These are phyloP conservation scores for Aciculosporium take DNA, from an alignment of 2,329 filamentous ascomycete species.

Conservation along the genomic window DNA sequence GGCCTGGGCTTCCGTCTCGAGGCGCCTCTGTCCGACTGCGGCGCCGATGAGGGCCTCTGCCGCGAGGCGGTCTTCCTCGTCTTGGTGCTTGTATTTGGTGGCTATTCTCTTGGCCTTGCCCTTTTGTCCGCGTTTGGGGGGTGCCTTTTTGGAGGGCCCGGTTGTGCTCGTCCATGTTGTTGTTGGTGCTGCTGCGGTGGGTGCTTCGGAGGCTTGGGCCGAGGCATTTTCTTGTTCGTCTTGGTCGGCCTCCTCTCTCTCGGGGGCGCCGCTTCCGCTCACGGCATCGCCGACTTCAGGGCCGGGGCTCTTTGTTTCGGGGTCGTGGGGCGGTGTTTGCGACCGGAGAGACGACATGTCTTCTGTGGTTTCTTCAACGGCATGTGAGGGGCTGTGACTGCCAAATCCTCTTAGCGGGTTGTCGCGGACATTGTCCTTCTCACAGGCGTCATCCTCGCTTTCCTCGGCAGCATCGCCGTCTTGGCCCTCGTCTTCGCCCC, in stretches of 20 bases:
- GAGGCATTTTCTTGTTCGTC: conserved; percentile 7
- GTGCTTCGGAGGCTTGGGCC: conserved; percentile 10
- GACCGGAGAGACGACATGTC: conserved; percentile 13
- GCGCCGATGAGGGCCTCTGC: conserved; percentile 82
- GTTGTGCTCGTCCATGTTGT: background rate
- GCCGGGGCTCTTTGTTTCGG: background rate
- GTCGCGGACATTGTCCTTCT: conserved; percentile 17
- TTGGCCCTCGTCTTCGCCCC: conserved; percentile 13
- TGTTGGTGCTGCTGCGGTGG: conserved; percentile 5
- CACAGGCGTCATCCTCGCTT: conserved; percentile 13
- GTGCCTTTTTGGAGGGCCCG: conserved; percentile 25
- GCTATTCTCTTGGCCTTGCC: conserved; percentile 78
- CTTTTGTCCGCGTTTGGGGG: conserved; percentile 56
- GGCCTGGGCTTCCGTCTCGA: conserved; percentile 51
- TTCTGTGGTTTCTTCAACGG: conserved; percentile 14
- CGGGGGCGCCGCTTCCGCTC: background rate
- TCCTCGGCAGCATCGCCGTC: conserved; percentile 16
- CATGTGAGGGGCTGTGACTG: conserved; percentile 12
- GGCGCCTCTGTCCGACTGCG: conserved; percentile 48
- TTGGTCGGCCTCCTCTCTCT: conserved; percentile 6
- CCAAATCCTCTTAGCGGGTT: conserved; percentile 23
- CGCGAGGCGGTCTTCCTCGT: conserved; percentile 78
- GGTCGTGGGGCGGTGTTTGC: conserved; percentile 7
- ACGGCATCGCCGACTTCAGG: background rate
- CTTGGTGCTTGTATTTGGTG: conserved; percentile 82